These are phyloP conservation scores for Ligustrum vulgare DNA, from an alignment of 257 asterid genomes.

Conservation along the genomic window DNA sequence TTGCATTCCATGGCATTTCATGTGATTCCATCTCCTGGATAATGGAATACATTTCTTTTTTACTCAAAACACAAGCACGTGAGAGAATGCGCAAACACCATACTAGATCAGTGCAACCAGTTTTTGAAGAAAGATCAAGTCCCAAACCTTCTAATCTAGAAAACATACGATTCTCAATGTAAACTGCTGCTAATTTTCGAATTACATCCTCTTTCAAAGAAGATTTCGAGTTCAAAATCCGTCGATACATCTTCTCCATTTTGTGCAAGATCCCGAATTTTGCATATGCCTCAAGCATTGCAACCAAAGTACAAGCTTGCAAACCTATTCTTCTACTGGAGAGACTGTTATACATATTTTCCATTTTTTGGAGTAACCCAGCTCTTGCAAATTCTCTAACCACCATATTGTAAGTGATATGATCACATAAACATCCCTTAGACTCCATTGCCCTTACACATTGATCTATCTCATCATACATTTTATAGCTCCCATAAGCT, in stretches of 20 bases:
- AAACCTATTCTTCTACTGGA: conserved; percentile 20
- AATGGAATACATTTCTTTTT: conserved; percentile 28
- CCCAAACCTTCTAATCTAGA: conserved; percentile 36
- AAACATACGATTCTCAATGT: conserved; percentile 32
- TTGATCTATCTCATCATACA: conserved; percentile 34
- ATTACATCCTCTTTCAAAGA: conserved; percentile 29
- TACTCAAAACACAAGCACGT: conserved; percentile 34
- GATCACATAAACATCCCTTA: conserved; percentile 30
- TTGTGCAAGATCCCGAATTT: conserved; percentile 32
- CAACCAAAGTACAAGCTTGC: conserved; percentile 28
- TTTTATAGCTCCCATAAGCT: conserved; percentile 29
- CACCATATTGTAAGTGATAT: conserved; percentile 31
- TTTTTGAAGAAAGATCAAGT: conserved; percentile 23
- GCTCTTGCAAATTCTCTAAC: conserved; percentile 33
- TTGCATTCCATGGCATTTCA: conserved; percentile 32
- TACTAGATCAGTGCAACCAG: conserved; percentile 31
- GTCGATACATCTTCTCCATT: conserved; percentile 29
- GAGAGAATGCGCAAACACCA: conserved; percentile 38
- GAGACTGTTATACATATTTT: conserved; percentile 27
- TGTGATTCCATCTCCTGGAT: conserved; percentile 34
- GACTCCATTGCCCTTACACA: conserved; percentile 31
- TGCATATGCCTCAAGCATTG: conserved; percentile 33
- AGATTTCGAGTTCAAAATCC: conserved; percentile 20
- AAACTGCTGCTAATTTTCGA: conserved; percentile 29
- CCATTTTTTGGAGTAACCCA: conserved; percentile 37